These are phyloP conservation scores for Vicia sativa DNA, from an alignment of 306 rosid species.

Conservation along the genomic window DNA sequence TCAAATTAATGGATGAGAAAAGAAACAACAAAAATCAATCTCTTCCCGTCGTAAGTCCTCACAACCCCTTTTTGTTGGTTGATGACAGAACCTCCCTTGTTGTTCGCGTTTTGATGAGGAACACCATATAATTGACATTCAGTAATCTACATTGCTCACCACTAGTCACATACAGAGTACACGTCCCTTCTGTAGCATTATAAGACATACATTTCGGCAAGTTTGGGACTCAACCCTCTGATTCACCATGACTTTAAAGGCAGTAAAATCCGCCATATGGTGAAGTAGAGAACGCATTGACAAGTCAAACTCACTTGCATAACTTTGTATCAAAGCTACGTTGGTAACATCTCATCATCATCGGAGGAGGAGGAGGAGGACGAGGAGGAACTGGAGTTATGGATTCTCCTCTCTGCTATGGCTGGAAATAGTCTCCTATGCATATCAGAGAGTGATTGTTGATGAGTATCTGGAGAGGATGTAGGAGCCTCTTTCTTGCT, in stretches of 20 bases:
- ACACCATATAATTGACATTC: neutral
- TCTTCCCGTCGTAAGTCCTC: slow-evolving; percentile 2
- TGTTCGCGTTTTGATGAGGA: slow-evolving; percentile 26
- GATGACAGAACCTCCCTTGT: neutral
- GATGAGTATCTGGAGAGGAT: slow-evolving; percentile 40
- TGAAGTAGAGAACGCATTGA: slow-evolving; percentile 16
- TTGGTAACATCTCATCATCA: slow-evolving; percentile 47
- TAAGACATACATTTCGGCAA: slow-evolving; percentile 5
- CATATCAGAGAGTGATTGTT: slow-evolving; percentile 37
- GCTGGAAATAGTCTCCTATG: slow-evolving; percentile 72
- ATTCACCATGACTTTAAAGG: slow-evolving; percentile 19
- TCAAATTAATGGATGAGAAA: slow-evolving; percentile 7
- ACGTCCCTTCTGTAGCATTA: slow-evolving; percentile 17
- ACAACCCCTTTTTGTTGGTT: neutral
- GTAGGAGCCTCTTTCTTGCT: slow-evolving; percentile 49
- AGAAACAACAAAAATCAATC: slow-evolving; percentile 20
- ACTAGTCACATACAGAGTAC: neutral
- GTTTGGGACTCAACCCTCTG: neutral
- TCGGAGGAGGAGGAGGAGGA: slow-evolving; percentile 37
- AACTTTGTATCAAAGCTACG: slow-evolving; percentile 36
- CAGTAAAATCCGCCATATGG: neutral
- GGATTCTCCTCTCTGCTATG: slow-evolving; percentile 59
- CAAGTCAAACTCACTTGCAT: slow-evolving; percentile 27
- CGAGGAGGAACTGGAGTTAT: slow-evolving; percentile 45
- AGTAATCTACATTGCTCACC: slow-evolving; percentile 24